A percentile compares a stretch with the other conserved stretches of the same genome.
Evolutionary conservation across 345 rosid genomes (phyloP).

Genomic region (Boechera retrofracta): DNA sequence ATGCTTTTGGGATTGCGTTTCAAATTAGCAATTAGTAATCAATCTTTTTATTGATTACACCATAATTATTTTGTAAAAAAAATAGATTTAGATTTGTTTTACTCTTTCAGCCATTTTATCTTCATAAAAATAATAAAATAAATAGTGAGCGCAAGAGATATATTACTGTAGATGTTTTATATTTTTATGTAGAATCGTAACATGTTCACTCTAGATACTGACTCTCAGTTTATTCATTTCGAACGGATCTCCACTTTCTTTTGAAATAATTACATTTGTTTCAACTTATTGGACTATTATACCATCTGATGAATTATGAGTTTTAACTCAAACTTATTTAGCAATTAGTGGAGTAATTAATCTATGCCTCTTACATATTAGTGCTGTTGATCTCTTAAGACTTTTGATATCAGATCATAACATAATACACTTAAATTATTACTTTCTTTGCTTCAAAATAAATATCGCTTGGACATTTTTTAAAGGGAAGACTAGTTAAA

Average conservation of each 20-base stretch:
- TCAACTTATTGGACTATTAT: no score
- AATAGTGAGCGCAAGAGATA: background rate
- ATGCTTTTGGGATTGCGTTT: constrained; percentile 37
- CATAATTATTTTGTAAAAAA: background rate
- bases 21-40: constrained; percentile 8
- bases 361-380: no score
- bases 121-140: background rate
- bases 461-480: background rate
- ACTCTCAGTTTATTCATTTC: background rate
- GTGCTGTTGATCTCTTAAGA: no score
- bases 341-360: no score
- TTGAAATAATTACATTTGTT: no score
- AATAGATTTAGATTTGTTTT: background rate
- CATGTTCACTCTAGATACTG: background rate
- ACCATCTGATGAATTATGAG: no score
- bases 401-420: background rate
- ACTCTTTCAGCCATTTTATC: constrained; percentile 8
- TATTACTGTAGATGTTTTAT: background rate
- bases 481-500: background rate
- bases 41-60: background rate
- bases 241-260: no score
- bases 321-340: no score
- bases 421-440: background rate
- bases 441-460: no score
- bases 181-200: background rate